Percentiles rank a stretch among this genome's conserved stretches.
Evolutionary conservation across 2,329 filamentous ascomycete genomes (phyloP).

Genomic region (Colletotrichum chlorophyti): DNA sequence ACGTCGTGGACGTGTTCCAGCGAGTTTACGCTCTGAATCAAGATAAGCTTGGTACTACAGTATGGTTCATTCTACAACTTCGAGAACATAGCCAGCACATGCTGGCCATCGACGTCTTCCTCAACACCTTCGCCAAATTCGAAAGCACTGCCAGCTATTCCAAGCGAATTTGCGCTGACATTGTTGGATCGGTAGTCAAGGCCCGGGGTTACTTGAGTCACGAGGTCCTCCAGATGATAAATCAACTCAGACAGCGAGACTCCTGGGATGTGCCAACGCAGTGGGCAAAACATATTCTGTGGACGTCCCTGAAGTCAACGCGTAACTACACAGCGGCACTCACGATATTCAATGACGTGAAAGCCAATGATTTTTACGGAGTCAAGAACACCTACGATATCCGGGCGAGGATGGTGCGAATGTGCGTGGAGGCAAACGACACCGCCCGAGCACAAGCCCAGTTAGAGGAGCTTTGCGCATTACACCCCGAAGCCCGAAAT

Average conservation of each 20-base stretch:
- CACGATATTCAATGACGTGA: constrained; percentile 10
- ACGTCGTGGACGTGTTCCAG: neutral
- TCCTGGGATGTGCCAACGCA: constrained; percentile 1
- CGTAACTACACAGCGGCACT: neutral
- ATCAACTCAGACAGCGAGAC: constrained; percentile 3
- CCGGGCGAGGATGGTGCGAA: constrained; percentile 17
- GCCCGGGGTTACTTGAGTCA: constrained; percentile 12
- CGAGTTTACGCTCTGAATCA: neutral
- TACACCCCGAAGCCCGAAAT: neutral
- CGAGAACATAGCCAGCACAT: neutral
- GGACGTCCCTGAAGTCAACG: constrained; percentile 8
- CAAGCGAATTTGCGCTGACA: neutral
- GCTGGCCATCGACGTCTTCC: constrained; percentile 24
- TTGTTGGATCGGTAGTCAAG: constrained; percentile 8
- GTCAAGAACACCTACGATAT: constrained; percentile 10
- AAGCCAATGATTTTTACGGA: constrained; percentile 12
- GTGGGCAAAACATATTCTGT: constrained; percentile 7
- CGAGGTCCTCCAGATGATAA: constrained; percentile 13
- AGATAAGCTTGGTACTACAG: neutral
- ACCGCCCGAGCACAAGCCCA: neutral
- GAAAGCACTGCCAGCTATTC: neutral
- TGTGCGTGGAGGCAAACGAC: constrained; percentile 21
- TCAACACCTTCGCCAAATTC: constrained; percentile 1
- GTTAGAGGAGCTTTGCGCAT: neutral
- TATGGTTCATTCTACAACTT: constrained; percentile 19